phyloP scores from a whole-genome alignment of 495 filamentous ascomycete genomes.

The Xylaria longipes region DNA sequence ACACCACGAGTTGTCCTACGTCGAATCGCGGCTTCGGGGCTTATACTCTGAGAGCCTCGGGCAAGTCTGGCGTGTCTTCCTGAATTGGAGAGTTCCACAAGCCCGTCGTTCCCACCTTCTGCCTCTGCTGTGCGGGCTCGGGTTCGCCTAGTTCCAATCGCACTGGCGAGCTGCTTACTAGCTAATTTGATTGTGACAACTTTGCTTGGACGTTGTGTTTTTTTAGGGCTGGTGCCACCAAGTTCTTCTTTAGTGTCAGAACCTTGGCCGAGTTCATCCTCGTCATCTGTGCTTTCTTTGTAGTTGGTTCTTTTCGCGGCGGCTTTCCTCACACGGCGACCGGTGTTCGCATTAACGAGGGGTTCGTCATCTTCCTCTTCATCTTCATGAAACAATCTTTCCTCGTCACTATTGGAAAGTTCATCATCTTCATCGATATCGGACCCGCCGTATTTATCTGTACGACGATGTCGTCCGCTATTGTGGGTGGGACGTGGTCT shows the following conservation, averaged over 20 bases:
- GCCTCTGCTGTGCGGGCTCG: constrained; percentile 55
- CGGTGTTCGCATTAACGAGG: constrained; percentile 66
- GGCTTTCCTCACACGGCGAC: constrained; percentile 70
- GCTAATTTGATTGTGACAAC: constrained; percentile 39
- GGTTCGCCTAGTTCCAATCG: constrained; percentile 46
- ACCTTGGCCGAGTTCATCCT: constrained; percentile 42
- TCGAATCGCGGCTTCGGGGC: constrained; percentile 63
- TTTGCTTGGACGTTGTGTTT: constrained; percentile 33
- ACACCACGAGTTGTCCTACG: constrained; percentile 60
- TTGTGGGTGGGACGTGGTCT: constrained; percentile 43
- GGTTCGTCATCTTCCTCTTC: constrained; percentile 66
- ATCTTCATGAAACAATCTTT: constrained; percentile 66
- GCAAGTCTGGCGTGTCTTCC: constrained; percentile 73
- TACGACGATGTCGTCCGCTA: constrained; percentile 44
- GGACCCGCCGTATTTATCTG: constrained; percentile 59
- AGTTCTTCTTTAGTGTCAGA: constrained; percentile 41
- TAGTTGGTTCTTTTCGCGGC: constrained; percentile 56
- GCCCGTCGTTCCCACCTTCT: constrained; percentile 42
- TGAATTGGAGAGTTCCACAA: constrained; percentile 70
- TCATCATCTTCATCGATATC: constrained; percentile 70
- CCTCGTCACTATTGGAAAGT: constrained; percentile 59
- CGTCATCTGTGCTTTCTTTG: constrained; percentile 53
- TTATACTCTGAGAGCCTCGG: constrained; percentile 58
- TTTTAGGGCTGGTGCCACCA: constrained; percentile 33
- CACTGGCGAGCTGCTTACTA: constrained; percentile 28